phyloP scores from a whole-genome alignment of 176 grass and related monocot species.

The Olyra latifolia region DNA sequence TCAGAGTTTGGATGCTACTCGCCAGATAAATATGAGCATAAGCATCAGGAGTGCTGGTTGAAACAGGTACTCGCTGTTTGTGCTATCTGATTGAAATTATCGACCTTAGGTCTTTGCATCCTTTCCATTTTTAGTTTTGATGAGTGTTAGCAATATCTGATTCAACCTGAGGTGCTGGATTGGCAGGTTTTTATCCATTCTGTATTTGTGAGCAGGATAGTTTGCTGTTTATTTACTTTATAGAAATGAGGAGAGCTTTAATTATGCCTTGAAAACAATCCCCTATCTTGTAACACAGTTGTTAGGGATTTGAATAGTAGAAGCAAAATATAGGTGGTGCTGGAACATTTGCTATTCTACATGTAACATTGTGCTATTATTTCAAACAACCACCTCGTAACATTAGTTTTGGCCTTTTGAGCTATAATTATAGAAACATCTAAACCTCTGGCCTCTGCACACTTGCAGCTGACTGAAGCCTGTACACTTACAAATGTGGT shows the following conservation, averaged over 20 bases:
- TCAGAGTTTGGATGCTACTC: constrained; percentile 94
- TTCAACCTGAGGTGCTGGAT: not conserved
- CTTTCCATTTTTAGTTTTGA: constrained; percentile 16
- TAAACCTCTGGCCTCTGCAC: not conserved
- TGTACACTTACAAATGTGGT: not conserved
- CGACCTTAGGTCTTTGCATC: not conserved
- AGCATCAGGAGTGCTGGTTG: constrained; percentile 99
- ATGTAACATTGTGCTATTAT: not conserved
- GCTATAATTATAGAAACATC: constrained; percentile 6
- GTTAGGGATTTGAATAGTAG: constrained; percentile 11
- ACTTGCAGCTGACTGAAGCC: not conserved
- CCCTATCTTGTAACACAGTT: not conserved
- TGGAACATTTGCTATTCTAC: not conserved
- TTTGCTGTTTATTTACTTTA: constrained; percentile 1
- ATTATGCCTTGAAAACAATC: not conserved
- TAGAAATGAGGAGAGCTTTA: not conserved
- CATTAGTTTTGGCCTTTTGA: not conserved
- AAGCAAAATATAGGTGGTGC: not conserved
- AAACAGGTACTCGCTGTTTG: constrained; percentile 67
- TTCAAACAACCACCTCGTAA: not conserved
- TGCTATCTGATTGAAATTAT: not conserved
- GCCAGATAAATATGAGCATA: constrained; percentile 97
- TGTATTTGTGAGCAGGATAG: not conserved
- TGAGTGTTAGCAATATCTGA: not conserved
- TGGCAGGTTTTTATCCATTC: not conserved